Percentiles rank a stretch among this genome's conserved stretches.
Evolutionary conservation across 495 filamentous ascomycete genomes (phyloP).

Genomic region (Immersiella caudata): DNA sequence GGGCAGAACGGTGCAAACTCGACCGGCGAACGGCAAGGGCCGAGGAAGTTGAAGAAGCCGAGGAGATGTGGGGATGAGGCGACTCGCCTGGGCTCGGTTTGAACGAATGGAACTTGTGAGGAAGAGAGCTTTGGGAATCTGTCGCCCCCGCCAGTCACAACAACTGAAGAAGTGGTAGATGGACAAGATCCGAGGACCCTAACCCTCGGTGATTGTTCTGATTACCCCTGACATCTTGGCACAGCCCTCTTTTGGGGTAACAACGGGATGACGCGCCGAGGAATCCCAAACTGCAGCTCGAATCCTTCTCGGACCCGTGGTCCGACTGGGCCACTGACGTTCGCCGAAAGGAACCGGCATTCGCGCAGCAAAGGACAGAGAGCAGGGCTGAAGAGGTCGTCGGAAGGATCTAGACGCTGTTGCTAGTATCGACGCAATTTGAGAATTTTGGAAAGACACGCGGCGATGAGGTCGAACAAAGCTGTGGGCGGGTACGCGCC

Average conservation of each 20-base stretch:
- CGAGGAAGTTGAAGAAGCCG: constrained; percentile 5
- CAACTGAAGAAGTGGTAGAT: not conserved
- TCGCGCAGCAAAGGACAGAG: not conserved
- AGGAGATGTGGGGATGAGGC: not conserved
- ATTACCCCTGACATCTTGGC: not conserved
- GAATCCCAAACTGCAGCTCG: not conserved
- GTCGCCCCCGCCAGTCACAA: not conserved
- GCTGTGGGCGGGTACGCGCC: no score
- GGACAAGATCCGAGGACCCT: not conserved
- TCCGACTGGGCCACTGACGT: not conserved
- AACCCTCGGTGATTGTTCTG: not conserved
- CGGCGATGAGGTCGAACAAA: no score
- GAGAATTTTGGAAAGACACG: no score
- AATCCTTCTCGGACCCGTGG: not conserved
- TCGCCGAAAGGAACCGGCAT: not conserved
- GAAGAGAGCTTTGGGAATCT: no score
- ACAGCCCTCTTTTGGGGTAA: not conserved
- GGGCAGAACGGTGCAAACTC: not conserved
- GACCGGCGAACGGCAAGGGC: not conserved
- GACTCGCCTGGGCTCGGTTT: not conserved
- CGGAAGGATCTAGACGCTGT: no score
- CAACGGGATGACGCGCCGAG: not conserved
- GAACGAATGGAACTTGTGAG: not conserved
- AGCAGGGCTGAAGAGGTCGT: not conserved
- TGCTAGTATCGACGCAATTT: no score